Conservation (phyloP, 192 early-diverging fungal genomes). For the Gaertneriomyces sp. region DNA sequence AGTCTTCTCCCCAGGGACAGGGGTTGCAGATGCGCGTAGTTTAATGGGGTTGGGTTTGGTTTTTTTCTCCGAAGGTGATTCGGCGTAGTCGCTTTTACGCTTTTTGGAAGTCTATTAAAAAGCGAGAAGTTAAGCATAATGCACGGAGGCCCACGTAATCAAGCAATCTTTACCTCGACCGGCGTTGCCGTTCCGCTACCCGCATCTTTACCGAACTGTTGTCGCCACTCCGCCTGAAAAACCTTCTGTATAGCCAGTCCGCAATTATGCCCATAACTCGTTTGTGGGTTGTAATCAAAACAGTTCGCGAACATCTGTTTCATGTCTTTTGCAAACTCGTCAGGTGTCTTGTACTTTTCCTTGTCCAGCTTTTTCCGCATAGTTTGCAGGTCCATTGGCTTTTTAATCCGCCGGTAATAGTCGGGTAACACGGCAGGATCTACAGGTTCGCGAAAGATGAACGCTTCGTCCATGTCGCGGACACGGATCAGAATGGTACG, state of each 20-base stretch:
- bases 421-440: constrained; percentile 39
- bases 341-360: constrained; percentile 47
- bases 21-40: neutral
- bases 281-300: constrained; percentile 67
- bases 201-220: too few species aligned
- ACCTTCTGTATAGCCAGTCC: constrained; percentile 28
- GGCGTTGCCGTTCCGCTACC: too few species aligned
- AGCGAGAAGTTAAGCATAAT: neutral
- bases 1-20: neutral
- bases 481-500: neutral
- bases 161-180: too few species aligned
- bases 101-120: neutral
- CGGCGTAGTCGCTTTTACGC: neutral
- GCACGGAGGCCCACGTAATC: too few species aligned
- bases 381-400: constrained; percentile 75
- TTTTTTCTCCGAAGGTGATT: neutral
- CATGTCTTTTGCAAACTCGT: constrained; percentile 57
- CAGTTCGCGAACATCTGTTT: constrained; percentile 69
- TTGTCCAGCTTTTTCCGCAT: constrained; percentile 52
- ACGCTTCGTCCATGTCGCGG: constrained; percentile 8
- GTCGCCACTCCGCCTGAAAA: constrained; percentile 30
- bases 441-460: constrained; percentile 50
- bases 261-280: constrained; percentile 29
- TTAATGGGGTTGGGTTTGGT: neutral
- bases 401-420: constrained; percentile 52